phyloP scores from a whole-genome alignment of 495 filamentous ascomycete genomes.

The Penicillium paradoxum region DNA sequence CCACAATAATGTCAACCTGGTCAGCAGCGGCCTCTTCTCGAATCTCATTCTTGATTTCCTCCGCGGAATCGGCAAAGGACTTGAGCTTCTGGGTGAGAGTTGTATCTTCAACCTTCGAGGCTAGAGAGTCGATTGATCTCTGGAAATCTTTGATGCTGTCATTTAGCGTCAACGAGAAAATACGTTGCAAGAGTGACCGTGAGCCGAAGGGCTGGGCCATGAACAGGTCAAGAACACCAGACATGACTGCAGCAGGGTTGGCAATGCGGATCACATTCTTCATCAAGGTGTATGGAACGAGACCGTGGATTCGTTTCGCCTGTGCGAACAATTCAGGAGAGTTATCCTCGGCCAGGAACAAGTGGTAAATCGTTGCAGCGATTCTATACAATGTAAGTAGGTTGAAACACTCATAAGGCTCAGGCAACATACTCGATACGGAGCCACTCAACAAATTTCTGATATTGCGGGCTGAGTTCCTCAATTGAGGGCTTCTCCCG shows the following conservation, averaged over 20 bases:
- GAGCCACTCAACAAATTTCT: conserved; percentile 98
- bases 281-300: conserved; percentile 85
- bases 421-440: conserved; percentile 66
- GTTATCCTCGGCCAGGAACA: conserved; percentile 97
- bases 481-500: conserved; percentile 77
- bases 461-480: conserved; percentile 88
- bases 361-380: conserved; percentile 91
- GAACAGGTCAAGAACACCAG: conserved; percentile 86
- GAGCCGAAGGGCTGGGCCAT: conserved; percentile 90
- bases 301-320: conserved; percentile 83
- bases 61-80: conserved; percentile 67
- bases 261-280: conserved; percentile 97
- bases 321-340: conserved; percentile 94
- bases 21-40: conserved; percentile 65
- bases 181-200: conserved; percentile 83
- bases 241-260: conserved; percentile 95
- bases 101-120: conserved; percentile 67
- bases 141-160: conserved; percentile 85
- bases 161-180: conserved; percentile 84
- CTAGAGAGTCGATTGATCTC: conserved; percentile 73
- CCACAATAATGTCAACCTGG: conserved; percentile 75
- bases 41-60: conserved; percentile 66
- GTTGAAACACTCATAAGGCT: not conserved
- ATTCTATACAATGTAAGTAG: conserved; percentile 46
- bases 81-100: conserved; percentile 80